Evolutionary conservation across 192 early-diverging fungal genomes (phyloP).

Genomic region (Podila verticillata): DNA sequence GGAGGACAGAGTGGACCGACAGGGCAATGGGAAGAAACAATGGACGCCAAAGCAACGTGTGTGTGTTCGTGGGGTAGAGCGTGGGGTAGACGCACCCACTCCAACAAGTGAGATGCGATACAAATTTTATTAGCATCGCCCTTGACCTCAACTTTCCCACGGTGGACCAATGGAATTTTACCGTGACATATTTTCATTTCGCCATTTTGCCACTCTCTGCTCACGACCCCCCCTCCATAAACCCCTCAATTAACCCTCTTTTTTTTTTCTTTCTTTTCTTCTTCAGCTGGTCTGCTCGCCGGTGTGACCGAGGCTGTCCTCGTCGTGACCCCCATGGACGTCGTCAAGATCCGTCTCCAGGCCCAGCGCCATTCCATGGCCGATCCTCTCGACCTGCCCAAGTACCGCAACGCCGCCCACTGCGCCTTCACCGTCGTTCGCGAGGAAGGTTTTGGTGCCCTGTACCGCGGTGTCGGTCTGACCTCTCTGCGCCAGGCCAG

Average conservation of each 20-base stretch:
- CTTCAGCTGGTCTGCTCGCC: slow-evolving; percentile 87
- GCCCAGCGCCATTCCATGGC: slow-evolving; percentile 95
- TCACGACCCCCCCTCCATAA: neutral
- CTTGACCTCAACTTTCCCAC: too few species aligned
- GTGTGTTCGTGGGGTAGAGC: too few species aligned
- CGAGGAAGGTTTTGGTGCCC: slow-evolving; percentile 86
- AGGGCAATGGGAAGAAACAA: slow-evolving; percentile 2
- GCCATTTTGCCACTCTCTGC: slow-evolving; percentile 37
- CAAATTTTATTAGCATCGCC: too few species aligned
- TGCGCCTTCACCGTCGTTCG: slow-evolving; percentile 90
- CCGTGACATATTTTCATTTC: slow-evolving; percentile 15
- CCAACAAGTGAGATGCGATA: too few species aligned
- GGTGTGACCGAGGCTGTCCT: slow-evolving; percentile 94
- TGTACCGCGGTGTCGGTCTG: slow-evolving; percentile 95
- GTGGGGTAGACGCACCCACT: too few species aligned
- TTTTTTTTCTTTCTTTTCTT: neutral
- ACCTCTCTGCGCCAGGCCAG: slow-evolving; percentile 95
- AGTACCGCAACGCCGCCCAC: slow-evolving; percentile 95
- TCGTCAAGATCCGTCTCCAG: slow-evolving; percentile 98
- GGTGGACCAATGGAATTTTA: too few species aligned
- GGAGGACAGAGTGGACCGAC: neutral
- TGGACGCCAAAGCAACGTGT: neutral
- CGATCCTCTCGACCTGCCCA: slow-evolving; percentile 95
- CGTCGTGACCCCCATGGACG: slow-evolving; percentile 98
- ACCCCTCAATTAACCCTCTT: slow-evolving; percentile 7